Evolutionary conservation across 2,329 filamentous ascomycete genomes (phyloP), one percentile per base, ranked within the genome.

Genomic region (Hymenotorrendiella dingleyae): DNA sequence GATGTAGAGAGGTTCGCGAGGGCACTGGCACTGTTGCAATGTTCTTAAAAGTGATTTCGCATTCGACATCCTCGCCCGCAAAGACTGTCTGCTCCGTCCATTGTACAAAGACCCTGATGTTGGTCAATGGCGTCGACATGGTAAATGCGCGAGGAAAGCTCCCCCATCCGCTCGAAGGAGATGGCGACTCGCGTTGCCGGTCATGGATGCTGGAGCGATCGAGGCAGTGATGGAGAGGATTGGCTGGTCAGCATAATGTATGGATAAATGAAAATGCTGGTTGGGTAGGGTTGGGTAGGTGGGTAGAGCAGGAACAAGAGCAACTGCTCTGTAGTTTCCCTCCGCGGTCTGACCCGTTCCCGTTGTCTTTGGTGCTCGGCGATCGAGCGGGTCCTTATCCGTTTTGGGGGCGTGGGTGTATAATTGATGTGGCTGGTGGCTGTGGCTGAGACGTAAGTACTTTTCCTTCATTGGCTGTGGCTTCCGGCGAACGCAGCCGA

Each of bases 1-100:
- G 42, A 46, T 55, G 55, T 38, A 55, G 36, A 9, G 52, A 54
- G 35, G 54, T 36, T 38, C 47, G 53, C 27, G 54, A 46, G 11
- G 54, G 46, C 10, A 41, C 26, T 26, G 54, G 49, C 20, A 43
- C 38, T 20, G 51, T 47, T 20, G 60, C 58, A 50, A 90, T 76
- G 63, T 98, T 98, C 67, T 85, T 91, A 69, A 98, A 98, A 38
- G 87, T 96, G 64, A 98, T 94, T 54, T 83, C 89, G 67, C 93
- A 97, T 68, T 90, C 86, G 60, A 97, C 78, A 61, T 95, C 85
- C 72, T 98, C 93, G 66, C 93, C 93, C 44, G 93, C 87, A 68
- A 97, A 98, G 58, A 98, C 87, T 49, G 86, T 90, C 64, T 91
- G 82, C 62, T 94, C 86, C 64, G 88, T 84, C 86, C 91, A 98